Conservation (phyloP, 306 rosid genomes). For the Casuarina cunninghamiana region DNA sequence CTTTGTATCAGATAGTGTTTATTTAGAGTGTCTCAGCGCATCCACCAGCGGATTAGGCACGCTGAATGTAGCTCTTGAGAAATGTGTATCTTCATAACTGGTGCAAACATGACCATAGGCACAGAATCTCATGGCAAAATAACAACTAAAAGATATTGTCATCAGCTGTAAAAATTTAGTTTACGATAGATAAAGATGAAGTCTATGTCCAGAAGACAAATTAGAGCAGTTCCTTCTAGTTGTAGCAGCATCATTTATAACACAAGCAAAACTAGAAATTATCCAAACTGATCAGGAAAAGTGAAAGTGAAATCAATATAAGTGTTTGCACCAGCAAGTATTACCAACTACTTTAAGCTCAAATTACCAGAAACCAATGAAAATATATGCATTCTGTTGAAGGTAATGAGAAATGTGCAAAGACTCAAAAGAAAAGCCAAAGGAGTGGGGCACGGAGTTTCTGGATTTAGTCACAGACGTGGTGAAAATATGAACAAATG, state of each 20-base stretch:
- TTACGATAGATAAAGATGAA: neutral
- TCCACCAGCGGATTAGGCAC: neutral
- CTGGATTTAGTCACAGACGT: neutral
- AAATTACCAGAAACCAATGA: neutral
- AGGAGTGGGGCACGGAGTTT: neutral
- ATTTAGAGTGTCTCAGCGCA: neutral
- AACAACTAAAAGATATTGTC: neutral
- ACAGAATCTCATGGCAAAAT: constrained; percentile 7
- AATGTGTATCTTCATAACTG: constrained; percentile 1
- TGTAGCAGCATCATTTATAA: neutral
- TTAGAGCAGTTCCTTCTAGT: neutral
- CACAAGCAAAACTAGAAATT: neutral
- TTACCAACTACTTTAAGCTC: neutral
- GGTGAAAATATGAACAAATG: neutral
- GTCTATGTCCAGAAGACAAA: neutral
- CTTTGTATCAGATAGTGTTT: neutral
- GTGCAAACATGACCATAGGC: constrained; percentile 4
- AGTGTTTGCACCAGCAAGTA: neutral
- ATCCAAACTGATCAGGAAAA: neutral
- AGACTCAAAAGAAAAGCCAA: neutral
- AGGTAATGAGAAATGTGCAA: neutral
- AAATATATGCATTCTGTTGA: neutral
- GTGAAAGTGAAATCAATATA: neutral
- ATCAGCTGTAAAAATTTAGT: neutral
- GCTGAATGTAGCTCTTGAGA: neutral